These are phyloP conservation scores for Wickerhamomyces subpelliculosus DNA, from an alignment of 805 yeast genomes.

Conservation along the genomic window DNA sequence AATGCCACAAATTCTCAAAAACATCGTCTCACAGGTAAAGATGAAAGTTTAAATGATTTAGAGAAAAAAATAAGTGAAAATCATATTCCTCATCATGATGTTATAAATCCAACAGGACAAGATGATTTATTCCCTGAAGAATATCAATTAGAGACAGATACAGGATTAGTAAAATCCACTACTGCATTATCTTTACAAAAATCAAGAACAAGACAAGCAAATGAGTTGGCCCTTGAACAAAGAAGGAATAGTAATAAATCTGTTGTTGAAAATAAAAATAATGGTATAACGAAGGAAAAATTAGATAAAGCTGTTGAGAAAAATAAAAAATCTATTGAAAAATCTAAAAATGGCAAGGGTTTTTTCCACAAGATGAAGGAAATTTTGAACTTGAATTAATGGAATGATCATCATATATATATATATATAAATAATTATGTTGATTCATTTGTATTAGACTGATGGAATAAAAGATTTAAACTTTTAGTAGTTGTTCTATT, in stretches of 20 bases:
- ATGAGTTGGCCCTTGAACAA: neutral
- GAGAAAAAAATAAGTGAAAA: constrained; percentile 4
- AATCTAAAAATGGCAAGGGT: constrained; percentile 14
- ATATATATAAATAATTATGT: no score
- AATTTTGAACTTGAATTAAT: neutral
- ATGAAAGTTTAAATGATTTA: neutral
- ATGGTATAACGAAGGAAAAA: constrained; percentile 16
- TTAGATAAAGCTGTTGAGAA: constrained; percentile 24
- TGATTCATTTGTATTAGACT: no score
- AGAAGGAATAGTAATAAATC: constrained; percentile 1
- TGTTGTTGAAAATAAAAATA: constrained; percentile 1
- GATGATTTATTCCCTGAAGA: constrained; percentile 54
- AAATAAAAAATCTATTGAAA: constrained; percentile 24
- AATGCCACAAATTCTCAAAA: no score
- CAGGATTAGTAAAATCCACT: constrained; percentile 56
- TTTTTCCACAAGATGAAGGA: constrained; percentile 20
- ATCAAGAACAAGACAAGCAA: constrained; percentile 8
- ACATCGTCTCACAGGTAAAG: neutral
- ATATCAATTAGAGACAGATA: constrained; percentile 55
- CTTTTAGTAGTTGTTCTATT: neutral
- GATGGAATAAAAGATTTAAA: constrained; percentile 2
- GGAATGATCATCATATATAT: no score
- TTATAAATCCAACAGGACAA: constrained; percentile 3
- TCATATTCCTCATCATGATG: constrained; percentile 4
- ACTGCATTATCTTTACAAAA: constrained; percentile 51